A percentile compares a stretch with the other conserved stretches of the same genome.
Evolutionary conservation across 306 rosid species (phyloP).

Genomic region (Clitoria ternatea): DNA sequence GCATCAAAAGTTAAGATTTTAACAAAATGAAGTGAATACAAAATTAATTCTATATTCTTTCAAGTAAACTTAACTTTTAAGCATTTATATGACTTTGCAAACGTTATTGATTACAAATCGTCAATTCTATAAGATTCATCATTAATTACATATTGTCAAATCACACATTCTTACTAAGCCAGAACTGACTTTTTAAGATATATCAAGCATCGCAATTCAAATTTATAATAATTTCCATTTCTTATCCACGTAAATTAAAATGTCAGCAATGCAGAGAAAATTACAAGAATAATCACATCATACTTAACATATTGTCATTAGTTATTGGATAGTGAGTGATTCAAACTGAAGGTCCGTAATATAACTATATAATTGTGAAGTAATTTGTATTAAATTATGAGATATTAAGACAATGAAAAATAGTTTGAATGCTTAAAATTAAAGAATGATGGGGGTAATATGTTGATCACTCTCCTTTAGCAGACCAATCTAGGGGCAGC

Average conservation of each 20-base stretch:
- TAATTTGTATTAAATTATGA: too few relatives aligned
- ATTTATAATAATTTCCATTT: not conserved
- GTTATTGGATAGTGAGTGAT: too few relatives aligned
- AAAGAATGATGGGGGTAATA: too few relatives aligned
- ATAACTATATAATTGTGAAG: too few relatives aligned
- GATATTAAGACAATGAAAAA: too few relatives aligned
- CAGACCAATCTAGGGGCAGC: too few relatives aligned
- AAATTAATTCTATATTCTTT: not conserved
- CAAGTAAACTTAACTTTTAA: too few relatives aligned
- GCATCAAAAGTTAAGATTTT: slow-evolving; percentile 21
- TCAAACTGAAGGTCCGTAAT: too few relatives aligned
- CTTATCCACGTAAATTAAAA: not conserved
- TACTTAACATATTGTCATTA: not conserved
- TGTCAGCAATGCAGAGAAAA: not conserved
- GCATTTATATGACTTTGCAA: not conserved
- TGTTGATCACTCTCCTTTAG: too few relatives aligned
- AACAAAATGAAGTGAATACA: slow-evolving; percentile 1
- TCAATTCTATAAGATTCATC: too few relatives aligned
- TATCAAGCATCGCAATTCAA: not conserved
- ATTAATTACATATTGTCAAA: too few relatives aligned
- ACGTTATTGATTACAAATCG: not conserved
- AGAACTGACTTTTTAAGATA: not conserved
- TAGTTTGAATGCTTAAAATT: too few relatives aligned
- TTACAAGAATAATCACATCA: not conserved
- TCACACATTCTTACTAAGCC: not conserved